Evolutionary conservation across 768 basidiomycete species (phyloP).

Genomic region (Suillus clintonianus): DNA sequence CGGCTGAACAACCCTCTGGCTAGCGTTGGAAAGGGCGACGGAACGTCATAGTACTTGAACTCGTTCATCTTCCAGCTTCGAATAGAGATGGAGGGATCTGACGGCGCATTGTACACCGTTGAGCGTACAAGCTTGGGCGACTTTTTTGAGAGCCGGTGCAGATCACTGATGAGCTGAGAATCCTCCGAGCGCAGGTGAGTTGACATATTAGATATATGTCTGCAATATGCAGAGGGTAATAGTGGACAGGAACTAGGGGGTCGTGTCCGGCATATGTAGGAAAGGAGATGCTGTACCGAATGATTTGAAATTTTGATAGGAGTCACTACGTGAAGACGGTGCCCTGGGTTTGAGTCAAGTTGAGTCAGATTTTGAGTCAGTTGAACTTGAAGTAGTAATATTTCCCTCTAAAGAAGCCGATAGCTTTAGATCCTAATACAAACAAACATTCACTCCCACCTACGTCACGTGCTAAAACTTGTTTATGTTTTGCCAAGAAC

Average conservation of each 20-base stretch:
- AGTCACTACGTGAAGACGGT: background rate
- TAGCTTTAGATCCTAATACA: too few species aligned
- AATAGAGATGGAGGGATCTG: constrained; percentile 54
- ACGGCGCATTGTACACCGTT: constrained; percentile 55
- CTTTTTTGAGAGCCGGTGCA: constrained; percentile 53
- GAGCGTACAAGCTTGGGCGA: constrained; percentile 69
- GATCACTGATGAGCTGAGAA: constrained; percentile 58
- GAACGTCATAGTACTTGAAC: constrained; percentile 88
- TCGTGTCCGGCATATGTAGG: constrained; percentile 14
- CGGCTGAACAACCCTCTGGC: constrained; percentile 86
- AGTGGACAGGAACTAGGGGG: background rate
- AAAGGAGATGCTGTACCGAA: constrained; percentile 1
- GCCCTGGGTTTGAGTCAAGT: too few species aligned
- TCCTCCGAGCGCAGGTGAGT: constrained; percentile 40
- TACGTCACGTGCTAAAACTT: too few species aligned
- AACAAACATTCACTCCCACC: too few species aligned
- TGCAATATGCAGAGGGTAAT: constrained; percentile 10
- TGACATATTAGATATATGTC: constrained; percentile 17
- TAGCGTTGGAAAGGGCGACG: constrained; percentile 90
- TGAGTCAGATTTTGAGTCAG: background rate
- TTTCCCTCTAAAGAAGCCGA: too few species aligned
- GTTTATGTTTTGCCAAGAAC: too few species aligned
- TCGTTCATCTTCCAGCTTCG: constrained; percentile 99
- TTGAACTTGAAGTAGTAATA: too few species aligned
- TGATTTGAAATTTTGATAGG: constrained; percentile 10